Conservation (phyloP, 805 yeast genomes). For the Pichia exigua region DNA sequence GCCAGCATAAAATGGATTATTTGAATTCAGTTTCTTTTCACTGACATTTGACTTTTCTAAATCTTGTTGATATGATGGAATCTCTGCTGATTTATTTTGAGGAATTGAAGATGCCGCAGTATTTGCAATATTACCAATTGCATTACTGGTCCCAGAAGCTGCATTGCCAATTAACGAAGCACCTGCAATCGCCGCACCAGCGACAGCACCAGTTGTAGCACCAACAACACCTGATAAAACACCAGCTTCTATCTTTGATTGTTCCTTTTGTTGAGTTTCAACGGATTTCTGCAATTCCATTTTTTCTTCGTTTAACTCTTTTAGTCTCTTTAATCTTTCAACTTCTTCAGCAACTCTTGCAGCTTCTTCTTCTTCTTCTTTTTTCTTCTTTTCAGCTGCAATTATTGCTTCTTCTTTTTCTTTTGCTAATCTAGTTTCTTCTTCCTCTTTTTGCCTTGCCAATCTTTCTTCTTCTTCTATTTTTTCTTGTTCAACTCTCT, state of each 20-base stretch:
- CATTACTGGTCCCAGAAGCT: conserved; percentile 16
- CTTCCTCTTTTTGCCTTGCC: conserved; percentile 28
- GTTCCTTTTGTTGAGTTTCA: conserved; percentile 32
- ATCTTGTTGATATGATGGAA: conserved; percentile 5
- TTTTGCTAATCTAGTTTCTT: conserved; percentile 27
- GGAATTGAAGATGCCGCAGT: conserved; percentile 18
- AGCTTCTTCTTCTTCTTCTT: conserved; percentile 31
- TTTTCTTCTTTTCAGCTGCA: conserved; percentile 23
- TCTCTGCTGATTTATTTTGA: conserved; percentile 9
- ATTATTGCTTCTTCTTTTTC: conserved; percentile 27
- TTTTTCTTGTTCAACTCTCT: conserved; percentile 35
- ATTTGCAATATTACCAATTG: conserved; percentile 23
- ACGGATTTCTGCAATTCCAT: conserved; percentile 24
- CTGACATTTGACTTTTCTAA: conserved; percentile 1
- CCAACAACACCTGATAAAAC: conserved; percentile 23
- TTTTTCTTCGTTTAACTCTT: conserved; percentile 30
- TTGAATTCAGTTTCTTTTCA: not conserved
- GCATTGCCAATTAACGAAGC: conserved; percentile 19
- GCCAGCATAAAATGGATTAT: conserved; percentile 17
- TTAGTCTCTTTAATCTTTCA: conserved; percentile 34
- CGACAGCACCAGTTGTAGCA: conserved; percentile 13
- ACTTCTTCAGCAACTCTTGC: conserved; percentile 20
- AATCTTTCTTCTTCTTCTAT: conserved; percentile 21
- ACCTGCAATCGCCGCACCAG: conserved; percentile 16
- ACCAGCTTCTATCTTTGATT: conserved; percentile 18